Conservation (phyloP, 2,329 filamentous ascomycete genomes). For the Huntiella abstrusa region DNA sequence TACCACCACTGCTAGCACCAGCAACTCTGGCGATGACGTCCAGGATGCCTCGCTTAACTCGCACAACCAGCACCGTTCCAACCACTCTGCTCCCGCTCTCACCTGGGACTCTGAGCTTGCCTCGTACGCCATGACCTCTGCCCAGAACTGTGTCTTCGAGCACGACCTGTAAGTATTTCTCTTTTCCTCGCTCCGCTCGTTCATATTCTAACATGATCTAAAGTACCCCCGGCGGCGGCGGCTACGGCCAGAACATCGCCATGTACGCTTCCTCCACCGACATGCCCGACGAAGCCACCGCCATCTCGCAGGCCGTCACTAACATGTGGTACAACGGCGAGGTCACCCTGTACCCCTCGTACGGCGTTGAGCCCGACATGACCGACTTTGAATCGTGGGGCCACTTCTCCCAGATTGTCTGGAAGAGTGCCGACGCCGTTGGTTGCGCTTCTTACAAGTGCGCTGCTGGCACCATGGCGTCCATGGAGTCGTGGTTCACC, state of each 20-base stretch:
- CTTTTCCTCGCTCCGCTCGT: neutral
- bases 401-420: constrained; percentile 27
- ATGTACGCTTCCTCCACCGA: constrained; percentile 30
- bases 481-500: constrained; percentile 47
- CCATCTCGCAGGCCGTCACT: constrained; percentile 50
- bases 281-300: constrained; percentile 19
- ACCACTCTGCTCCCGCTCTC: constrained; percentile 53
- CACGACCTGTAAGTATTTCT: constrained; percentile 51
- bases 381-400: constrained; percentile 47
- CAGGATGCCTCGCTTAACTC: constrained; percentile 30
- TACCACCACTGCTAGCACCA: constrained; percentile 15
- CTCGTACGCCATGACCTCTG: constrained; percentile 42
- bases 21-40: constrained; percentile 14
- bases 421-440: constrained; percentile 21
- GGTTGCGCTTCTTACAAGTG: constrained; percentile 54
- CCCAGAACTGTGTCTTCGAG: constrained; percentile 47
- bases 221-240: constrained; percentile 36
- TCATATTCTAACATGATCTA: neutral
- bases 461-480: constrained; percentile 24
- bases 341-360: constrained; percentile 37
- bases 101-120: constrained; percentile 48
- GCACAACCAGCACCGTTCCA: constrained; percentile 74
- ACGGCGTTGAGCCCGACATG: constrained; percentile 42
- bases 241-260: constrained; percentile 87
- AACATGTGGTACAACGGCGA: constrained; percentile 84